A percentile compares a stretch with the other conserved stretches of the same genome.
These are phyloP conservation scores for Hansenula sp. DNA, from an alignment of 1,139 yeast species.

Conservation along the genomic window DNA sequence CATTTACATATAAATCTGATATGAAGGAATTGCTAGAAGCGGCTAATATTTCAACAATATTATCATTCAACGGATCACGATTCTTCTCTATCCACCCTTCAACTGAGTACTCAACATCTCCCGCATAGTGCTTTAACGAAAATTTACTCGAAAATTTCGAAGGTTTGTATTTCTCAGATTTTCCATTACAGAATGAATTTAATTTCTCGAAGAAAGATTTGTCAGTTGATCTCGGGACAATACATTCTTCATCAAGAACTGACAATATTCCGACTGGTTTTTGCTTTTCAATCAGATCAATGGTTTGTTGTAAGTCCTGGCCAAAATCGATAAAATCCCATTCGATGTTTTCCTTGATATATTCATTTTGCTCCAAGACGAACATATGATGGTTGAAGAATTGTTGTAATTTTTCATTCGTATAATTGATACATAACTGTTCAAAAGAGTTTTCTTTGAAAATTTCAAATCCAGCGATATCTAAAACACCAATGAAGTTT, in stretches of 20 bases:
- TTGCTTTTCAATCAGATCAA: constrained; percentile 78
- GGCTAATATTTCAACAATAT: constrained; percentile 55
- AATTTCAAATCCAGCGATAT: constrained; percentile 97
- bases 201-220: constrained; percentile 79
- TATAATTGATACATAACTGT: constrained; percentile 95
- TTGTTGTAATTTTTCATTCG: constrained; percentile 95
- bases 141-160: constrained; percentile 72
- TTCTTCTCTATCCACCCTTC: constrained; percentile 95
- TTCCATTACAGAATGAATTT: constrained; percentile 39
- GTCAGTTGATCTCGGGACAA: constrained; percentile 89
- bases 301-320: constrained; percentile 92
- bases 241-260: constrained; percentile 90
- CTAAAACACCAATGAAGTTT: constrained; percentile 87
- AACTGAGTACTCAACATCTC: constrained; percentile 86
- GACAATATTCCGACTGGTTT: constrained; percentile 86
- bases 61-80: constrained; percentile 87
- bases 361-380: constrained; percentile 97
- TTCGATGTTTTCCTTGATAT: constrained; percentile 88
- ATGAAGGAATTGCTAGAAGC: constrained; percentile 55
- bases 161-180: constrained; percentile 58
- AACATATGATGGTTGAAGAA: constrained; percentile 92
- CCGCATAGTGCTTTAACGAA: constrained; percentile 89
- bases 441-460: constrained; percentile 96
- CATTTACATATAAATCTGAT: constrained; percentile 37
- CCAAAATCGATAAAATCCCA: constrained; percentile 98